Base-by-base conservation (phyloP, 345 rosid genomes). In the Brassica incana region DNA sequence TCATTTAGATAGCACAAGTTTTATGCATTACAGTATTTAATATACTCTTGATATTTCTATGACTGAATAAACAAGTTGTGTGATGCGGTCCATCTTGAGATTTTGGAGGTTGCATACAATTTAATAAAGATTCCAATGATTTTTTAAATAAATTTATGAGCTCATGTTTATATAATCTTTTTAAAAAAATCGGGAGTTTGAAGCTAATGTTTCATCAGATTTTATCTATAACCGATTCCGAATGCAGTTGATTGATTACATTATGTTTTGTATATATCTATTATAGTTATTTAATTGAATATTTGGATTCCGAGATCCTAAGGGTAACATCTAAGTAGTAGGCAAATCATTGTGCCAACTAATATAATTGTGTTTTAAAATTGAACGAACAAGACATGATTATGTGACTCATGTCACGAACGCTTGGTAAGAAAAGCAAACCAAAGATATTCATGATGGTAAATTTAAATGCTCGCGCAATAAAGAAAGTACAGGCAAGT, bases 301-400 rank as follows among this genome's bases (percentile, higher is more conserved):
- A 27, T 60, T 58, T 32, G 9, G 74, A 67, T 73, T 67, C 27
- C 50, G 58, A 73, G 30, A 67, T 79, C 72, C 72, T 5, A 72
- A 40, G 67, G 65, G 72, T 43, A 65, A 72, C 72, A 78, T 72
- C 77, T 72, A 59, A 40, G 62, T 78, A 72, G 74, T 40, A 67
- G 23, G 65, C 50, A 73, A 73, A 73, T 68, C 65, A 61, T 67
- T 74, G 29, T 67, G 74, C 70, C 82, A 48, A 60, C 73, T 73
- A 29, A 59, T 43, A 3, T 30, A 16, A 15, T 38, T 2, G 6
- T n/a, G 5, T 8, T 16, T 25, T 2, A 10, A 33, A 54, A 20
- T 0, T 10, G 29, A 63, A 35, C 65, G 30, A n/a, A 64, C 40
- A 52, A 50, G 64, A 62, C 38, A 70, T 32, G 27, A 32, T 69